phyloP scores from a whole-genome alignment of 2,329 filamentous ascomycete species.

The Phialemonium atrogriseum region DNA sequence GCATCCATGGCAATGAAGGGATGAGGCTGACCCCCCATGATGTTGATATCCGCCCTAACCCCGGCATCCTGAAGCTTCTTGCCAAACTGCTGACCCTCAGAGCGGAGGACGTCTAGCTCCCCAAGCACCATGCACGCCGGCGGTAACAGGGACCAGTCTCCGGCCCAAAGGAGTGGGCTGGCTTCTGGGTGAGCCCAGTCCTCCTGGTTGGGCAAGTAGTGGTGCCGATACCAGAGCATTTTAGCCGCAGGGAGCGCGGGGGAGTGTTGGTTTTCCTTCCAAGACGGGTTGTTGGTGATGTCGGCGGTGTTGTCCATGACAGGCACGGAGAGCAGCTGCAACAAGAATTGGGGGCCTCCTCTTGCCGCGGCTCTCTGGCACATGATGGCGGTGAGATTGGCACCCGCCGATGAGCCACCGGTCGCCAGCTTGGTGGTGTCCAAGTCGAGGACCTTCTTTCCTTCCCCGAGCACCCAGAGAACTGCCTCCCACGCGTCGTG shows the following conservation, averaged over 20 bases:
- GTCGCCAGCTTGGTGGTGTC: conserved; percentile 22
- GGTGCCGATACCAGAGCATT: conserved; percentile 53
- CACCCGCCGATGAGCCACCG: conserved; percentile 20
- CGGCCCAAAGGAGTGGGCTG: conserved; percentile 41
- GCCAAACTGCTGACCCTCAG: conserved; percentile 44
- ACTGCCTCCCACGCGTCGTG: conserved; percentile 49
- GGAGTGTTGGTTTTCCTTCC: conserved; percentile 39
- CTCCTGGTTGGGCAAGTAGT: conserved; percentile 41
- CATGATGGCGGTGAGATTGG: conserved; percentile 16
- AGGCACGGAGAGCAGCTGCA: conserved; percentile 48
- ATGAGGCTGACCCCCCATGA: conserved; percentile 48
- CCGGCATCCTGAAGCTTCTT: conserved; percentile 36
- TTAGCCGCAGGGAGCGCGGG: conserved; percentile 45
- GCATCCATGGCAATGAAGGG: conserved; percentile 52
- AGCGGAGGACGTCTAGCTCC: conserved; percentile 46
- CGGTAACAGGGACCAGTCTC: conserved; percentile 41
- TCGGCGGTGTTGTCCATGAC: conserved; percentile 50
- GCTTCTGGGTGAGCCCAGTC: conserved; percentile 43
- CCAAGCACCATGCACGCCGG: conserved; percentile 44
- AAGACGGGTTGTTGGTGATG: conserved; percentile 34
- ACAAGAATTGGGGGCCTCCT: conserved; percentile 22
- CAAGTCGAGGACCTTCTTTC: conserved; percentile 23
- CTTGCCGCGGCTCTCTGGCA: conserved; percentile 11
- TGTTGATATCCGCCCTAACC: conserved; percentile 35
- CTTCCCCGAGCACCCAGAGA: conserved; percentile 31